Base-by-base conservation (phyloP, 805 yeast species). In the Lipomyces lipofer region DNA sequence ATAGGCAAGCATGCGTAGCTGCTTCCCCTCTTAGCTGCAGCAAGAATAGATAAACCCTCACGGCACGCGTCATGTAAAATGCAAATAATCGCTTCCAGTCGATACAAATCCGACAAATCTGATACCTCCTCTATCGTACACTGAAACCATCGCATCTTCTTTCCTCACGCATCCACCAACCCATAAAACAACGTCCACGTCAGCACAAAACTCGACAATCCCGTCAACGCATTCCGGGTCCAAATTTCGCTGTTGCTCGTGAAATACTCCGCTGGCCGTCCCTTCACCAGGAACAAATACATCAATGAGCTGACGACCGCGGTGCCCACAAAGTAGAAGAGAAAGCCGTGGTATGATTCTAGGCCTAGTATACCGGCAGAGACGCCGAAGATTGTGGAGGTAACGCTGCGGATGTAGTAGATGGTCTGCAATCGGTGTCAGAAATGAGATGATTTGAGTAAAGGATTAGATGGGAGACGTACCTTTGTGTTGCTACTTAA, bases 121-220 rank as follows among this genome's bases (percentile, higher is more conserved):
- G 33, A 29, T n/a, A 3, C 33, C 13, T 29, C 13, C 13, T 10
- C 17, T 4, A 33, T 4, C 7, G 38, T 36, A 3, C n/a, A n/a
- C n/a, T n/a, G n/a, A n/a, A n/a, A n/a, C n/a, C n/a, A n/a, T n/a
- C n/a, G n/a, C n/a, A n/a, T n/a, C n/a, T n/a, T 17, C 22, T 3
- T 9, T 4, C 46, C 9, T 45, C 28, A 56, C 30, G 60, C 63
- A 43, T 56, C 53, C 17, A 59, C 58, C 39, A 59, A 30, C 2
- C 63, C 60, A 29, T 59, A 59, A 35, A 79, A 70, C 54, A 81
- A 69, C 46, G 84, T 80, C 86, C 86, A 81, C 63, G 81, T 75
- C 77, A 81, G 77, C 7, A 78, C 71, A 60, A 71, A 81, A 40
- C 83, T 78, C 10, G 83, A 75, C 28, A 80, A 56, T 35, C 79